Evolutionary conservation across 2,329 filamentous ascomycete species (phyloP).

Genomic region (Clarireedia monteithiana): DNA sequence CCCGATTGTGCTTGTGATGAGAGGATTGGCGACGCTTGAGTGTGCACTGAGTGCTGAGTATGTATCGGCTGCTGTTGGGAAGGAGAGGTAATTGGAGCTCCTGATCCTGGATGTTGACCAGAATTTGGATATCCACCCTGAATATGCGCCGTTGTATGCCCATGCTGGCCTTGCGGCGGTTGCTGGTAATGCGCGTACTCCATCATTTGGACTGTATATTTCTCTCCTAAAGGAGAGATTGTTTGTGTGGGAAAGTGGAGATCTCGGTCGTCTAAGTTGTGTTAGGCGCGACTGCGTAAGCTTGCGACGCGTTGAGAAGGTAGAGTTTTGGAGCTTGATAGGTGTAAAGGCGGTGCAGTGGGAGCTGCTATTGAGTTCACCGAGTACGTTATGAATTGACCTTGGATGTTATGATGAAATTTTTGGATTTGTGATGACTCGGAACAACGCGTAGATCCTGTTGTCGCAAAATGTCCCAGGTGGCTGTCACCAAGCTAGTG

Average conservation of each 20-base stretch:
- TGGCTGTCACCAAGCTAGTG: slow-evolving; percentile 23
- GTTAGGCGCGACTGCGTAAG: neutral
- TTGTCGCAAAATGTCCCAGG: slow-evolving; percentile 21
- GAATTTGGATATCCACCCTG: slow-evolving; percentile 55
- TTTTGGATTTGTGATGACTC: slow-evolving; percentile 8
- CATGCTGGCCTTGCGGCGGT: slow-evolving; percentile 49
- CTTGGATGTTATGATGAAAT: slow-evolving; percentile 7
- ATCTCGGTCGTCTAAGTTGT: slow-evolving; percentile 4
- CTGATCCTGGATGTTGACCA: slow-evolving; percentile 42
- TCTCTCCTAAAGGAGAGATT: slow-evolving; percentile 19
- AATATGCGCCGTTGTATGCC: slow-evolving; percentile 50
- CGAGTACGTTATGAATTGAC: slow-evolving; percentile 11
- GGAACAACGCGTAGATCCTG: slow-evolving; percentile 12
- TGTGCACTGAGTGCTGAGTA: slow-evolving; percentile 48
- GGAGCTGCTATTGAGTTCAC: slow-evolving; percentile 7
- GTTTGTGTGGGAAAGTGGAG: slow-evolving; percentile 9
- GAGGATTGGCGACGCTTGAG: slow-evolving; percentile 72
- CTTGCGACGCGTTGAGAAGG: slow-evolving; percentile 10
- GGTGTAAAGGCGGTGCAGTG: slow-evolving; percentile 6
- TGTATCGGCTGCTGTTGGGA: slow-evolving; percentile 60
- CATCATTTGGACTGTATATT: slow-evolving; percentile 46
- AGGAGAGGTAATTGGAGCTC: slow-evolving; percentile 58
- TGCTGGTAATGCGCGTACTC: slow-evolving; percentile 70
- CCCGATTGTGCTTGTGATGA: slow-evolving; percentile 69
- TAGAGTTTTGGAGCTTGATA: slow-evolving; percentile 8